phyloP scores from a whole-genome alignment of 345 rosid genomes.

The Eucalyptus tenuipes region DNA sequence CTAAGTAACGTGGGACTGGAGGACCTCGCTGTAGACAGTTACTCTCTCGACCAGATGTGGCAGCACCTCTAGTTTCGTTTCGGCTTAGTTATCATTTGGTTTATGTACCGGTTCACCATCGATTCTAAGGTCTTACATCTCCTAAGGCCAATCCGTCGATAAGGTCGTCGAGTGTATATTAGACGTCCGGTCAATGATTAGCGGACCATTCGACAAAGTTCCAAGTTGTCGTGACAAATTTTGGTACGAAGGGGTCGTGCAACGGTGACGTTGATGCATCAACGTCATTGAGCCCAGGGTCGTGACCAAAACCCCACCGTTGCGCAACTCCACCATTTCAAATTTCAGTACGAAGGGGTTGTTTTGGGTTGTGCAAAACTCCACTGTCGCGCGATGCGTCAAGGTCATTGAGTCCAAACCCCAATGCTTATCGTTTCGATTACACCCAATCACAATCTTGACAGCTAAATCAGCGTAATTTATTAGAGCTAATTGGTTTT shows the following conservation, averaged over 20 bases:
- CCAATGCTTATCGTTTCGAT: background rate
- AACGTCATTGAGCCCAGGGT: too few species aligned
- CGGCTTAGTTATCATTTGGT: background rate
- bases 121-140: background rate
- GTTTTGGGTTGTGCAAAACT: background rate
- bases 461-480: background rate
- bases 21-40: background rate
- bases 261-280: too few species aligned
- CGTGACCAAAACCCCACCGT: too few species aligned
- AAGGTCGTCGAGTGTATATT: background rate
- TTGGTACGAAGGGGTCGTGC: too few species aligned
- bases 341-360: too few species aligned
- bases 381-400: background rate
- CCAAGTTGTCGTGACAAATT: too few species aligned
- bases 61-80: background rate
- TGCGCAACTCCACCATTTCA: too few species aligned
- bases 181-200: background rate
- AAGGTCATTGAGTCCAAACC: background rate
- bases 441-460: background rate
- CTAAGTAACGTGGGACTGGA: background rate
- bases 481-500: background rate
- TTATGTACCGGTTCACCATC: background rate
- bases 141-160: background rate
- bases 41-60: background rate
- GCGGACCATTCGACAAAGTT: background rate